Percentiles rank a stretch among this genome's conserved stretches.
These are phyloP conservation scores for Termitomyces heimii DNA, from an alignment of 768 basidiomycete species.

Conservation along the genomic window DNA sequence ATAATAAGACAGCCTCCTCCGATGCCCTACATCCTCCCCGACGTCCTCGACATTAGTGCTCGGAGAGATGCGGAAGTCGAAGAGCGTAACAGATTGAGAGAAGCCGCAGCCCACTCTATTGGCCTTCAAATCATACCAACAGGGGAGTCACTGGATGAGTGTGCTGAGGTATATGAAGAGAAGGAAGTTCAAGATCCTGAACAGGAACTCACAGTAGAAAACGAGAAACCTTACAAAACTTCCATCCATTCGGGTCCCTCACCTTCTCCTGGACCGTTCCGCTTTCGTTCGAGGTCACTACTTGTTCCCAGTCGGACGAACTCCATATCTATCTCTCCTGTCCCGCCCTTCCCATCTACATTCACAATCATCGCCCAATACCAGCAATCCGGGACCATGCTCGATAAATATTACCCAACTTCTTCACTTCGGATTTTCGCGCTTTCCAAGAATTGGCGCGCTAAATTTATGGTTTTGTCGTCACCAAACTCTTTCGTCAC, in stretches of 20 bases:
- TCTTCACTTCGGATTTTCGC: conserved; percentile 69
- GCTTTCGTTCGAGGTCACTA: conserved; percentile 34
- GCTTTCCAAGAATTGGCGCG: conserved; percentile 69
- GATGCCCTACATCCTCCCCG: conserved; percentile 47
- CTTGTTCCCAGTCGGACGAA: conserved; percentile 29
- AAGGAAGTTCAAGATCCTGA: conserved; percentile 18
- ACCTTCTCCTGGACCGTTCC: conserved; percentile 16
- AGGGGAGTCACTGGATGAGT: conserved; percentile 28
- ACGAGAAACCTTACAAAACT: conserved; percentile 19
- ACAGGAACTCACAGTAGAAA: conserved; percentile 4
- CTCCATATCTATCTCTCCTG: conserved; percentile 27
- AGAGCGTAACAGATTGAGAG: conserved; percentile 70
- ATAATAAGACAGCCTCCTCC: conserved; percentile 23
- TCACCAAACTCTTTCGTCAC: conserved; percentile 35
- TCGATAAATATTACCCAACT: conserved; percentile 68
- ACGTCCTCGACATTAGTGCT: conserved; percentile 69
- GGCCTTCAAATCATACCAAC: conserved; percentile 56
- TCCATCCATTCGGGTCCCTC: conserved; percentile 28
- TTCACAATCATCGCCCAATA: conserved; percentile 45
- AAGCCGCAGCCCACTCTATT: conserved; percentile 71
- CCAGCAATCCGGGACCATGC: conserved; percentile 41
- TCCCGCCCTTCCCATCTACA: conserved; percentile 64
- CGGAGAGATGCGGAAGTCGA: conserved; percentile 57
- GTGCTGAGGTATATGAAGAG: conserved; percentile 31
- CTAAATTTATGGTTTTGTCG: conserved; percentile 55